Conservation (phyloP, 306 rosid species). For the Benincasa hispida region DNA sequence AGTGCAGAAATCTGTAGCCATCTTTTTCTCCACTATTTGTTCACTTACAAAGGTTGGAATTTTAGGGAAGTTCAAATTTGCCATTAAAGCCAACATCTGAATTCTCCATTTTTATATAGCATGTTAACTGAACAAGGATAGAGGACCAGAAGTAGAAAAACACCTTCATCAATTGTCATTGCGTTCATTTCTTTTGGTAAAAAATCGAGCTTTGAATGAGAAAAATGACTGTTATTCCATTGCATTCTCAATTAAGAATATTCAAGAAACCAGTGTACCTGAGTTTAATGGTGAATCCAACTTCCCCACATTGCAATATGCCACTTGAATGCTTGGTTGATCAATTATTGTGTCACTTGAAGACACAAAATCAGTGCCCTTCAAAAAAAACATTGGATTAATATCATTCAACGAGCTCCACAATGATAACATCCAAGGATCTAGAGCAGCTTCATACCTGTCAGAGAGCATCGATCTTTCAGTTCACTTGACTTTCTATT, state of each 20-base stretch:
- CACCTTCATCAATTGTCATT: background rate
- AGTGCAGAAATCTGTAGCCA: too few species aligned
- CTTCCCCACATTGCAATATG: constrained; percentile 36
- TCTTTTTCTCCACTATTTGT: too few species aligned
- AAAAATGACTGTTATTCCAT: background rate
- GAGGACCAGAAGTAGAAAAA: background rate
- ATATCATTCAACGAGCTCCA: constrained; percentile 45
- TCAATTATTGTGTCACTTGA: constrained; percentile 37
- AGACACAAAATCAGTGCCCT: constrained; percentile 41
- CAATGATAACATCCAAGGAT: constrained; percentile 78
- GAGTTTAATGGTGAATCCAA: constrained; percentile 34
- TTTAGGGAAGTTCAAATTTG: background rate
- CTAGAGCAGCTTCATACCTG: constrained; percentile 91
- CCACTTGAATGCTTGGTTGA: constrained; percentile 49
- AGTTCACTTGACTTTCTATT: background rate
- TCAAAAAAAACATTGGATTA: constrained; percentile 46
- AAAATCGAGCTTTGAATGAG: background rate
- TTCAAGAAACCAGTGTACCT: constrained; percentile 33
- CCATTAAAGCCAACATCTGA: background rate
- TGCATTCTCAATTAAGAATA: background rate
- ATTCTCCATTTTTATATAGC: background rate
- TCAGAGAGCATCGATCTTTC: background rate
- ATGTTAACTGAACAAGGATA: background rate
- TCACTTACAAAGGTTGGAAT: too few species aligned
- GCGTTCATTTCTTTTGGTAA: background rate